Evolutionary conservation across 768 basidiomycete species (phyloP).

Genomic region (Boletus edulis): DNA sequence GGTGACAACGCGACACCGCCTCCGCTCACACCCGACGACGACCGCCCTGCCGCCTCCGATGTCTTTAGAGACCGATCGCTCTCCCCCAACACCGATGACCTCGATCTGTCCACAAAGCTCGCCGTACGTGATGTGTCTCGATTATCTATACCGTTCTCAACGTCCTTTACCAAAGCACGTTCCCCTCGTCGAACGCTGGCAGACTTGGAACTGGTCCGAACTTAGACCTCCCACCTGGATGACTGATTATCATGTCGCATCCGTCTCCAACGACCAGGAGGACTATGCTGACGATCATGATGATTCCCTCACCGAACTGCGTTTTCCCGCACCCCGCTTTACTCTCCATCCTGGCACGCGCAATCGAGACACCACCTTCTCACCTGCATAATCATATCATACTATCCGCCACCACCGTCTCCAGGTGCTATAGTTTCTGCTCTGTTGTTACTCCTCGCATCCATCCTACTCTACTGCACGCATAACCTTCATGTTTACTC

Average conservation of each 20-base stretch:
- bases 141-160: conserved; percentile 27
- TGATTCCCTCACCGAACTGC: conserved; percentile 11
- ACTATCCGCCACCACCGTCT: conserved; percentile 2
- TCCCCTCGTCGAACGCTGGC: conserved; percentile 29
- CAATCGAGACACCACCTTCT: conserved; percentile 13
- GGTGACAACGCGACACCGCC: conserved; percentile 34
- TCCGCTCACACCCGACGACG: conserved; percentile 37
- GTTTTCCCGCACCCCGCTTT: conserved; percentile 12
- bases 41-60: conserved; percentile 17
- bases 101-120: conserved; percentile 14
- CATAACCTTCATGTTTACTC: conserved; percentile 15
- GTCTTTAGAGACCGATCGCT: conserved; percentile 25
- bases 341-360: conserved; percentile 8
- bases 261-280: conserved; percentile 19
- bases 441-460: conserved; percentile 21
- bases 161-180: conserved; percentile 21
- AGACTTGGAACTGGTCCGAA: conserved; percentile 35
- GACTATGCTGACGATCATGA: conserved; percentile 27
- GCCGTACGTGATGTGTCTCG: conserved; percentile 25
- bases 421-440: conserved; percentile 15
- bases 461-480: conserved; percentile 23
- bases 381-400: conserved; percentile 16
- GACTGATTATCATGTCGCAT: conserved; percentile 1
- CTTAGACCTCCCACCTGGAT: conserved; percentile 29
- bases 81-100: conserved; percentile 21